These are phyloP conservation scores for Ogataea pignaliae DNA, from an alignment of 805 yeast genomes.

Conservation along the genomic window DNA sequence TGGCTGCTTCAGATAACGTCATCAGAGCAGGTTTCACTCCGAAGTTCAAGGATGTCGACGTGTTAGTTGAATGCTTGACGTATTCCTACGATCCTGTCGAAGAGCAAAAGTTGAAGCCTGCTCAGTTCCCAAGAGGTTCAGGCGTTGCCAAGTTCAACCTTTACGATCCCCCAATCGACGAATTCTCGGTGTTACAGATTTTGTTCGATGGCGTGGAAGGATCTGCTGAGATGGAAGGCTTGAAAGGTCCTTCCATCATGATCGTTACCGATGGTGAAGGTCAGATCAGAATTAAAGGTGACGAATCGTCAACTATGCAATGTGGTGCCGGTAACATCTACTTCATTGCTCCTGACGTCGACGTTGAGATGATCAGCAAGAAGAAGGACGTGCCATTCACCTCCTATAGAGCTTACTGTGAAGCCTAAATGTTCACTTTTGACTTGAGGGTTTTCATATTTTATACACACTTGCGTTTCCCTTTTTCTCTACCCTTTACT, in stretches of 20 bases:
- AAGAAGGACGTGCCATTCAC: slow-evolving; percentile 51
- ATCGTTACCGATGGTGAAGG: slow-evolving; percentile 85
- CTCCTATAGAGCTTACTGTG: slow-evolving; percentile 87
- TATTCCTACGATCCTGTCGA: slow-evolving; percentile 85
- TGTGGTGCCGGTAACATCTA: slow-evolving; percentile 74
- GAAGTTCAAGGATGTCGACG: slow-evolving; percentile 91
- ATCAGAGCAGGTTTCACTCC: slow-evolving; percentile 99
- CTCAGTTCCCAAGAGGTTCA: slow-evolving; percentile 53
- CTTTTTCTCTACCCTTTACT: not conserved
- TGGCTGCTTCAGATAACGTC: slow-evolving; percentile 99
- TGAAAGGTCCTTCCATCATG: slow-evolving; percentile 85
- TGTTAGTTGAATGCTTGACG: slow-evolving; percentile 86
- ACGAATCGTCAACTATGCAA: slow-evolving; percentile 36
- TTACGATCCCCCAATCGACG: slow-evolving; percentile 96
- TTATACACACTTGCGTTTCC: not conserved
- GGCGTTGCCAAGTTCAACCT: slow-evolving; percentile 67
- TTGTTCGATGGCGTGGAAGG: slow-evolving; percentile 50
- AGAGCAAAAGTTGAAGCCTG: slow-evolving; percentile 80
- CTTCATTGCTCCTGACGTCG: slow-evolving; percentile 76
- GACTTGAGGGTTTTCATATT: not conserved
- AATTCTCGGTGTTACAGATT: slow-evolving; percentile 89
- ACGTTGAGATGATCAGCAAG: slow-evolving; percentile 52
- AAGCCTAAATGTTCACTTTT: slow-evolving; percentile 38
- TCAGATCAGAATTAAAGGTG: slow-evolving; percentile 39
- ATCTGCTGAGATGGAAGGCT: slow-evolving; percentile 50